A percentile compares a stretch with the other conserved stretches of the same genome.
Evolutionary conservation across 179 eudicot genomes (phyloP).

Genomic region (Patellifolia procumbens): DNA sequence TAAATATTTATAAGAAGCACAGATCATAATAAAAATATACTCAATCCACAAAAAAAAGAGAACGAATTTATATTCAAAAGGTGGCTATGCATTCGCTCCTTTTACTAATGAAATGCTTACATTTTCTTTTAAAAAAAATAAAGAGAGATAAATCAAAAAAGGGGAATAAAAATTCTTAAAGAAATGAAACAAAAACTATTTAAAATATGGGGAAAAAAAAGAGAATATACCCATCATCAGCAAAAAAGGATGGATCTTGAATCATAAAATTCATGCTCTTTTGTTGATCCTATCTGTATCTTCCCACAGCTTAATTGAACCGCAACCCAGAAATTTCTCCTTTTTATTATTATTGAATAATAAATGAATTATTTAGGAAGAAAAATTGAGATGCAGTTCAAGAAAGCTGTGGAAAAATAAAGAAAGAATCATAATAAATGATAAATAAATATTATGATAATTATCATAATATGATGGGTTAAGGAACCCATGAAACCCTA

Average conservation of each 20-base stretch:
- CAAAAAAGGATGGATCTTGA: slow-evolving; percentile 25
- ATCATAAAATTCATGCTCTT: neutral
- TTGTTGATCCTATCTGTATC: slow-evolving; percentile 52
- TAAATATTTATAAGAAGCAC: neutral
- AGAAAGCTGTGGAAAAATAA: slow-evolving; percentile 97
- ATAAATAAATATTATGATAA: neutral
- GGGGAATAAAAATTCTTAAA: neutral
- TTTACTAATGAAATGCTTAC: too few relatives aligned
- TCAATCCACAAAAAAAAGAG: neutral
- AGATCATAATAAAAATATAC: too few relatives aligned
- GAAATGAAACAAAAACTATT: neutral
- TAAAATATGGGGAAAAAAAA: neutral
- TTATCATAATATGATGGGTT: neutral
- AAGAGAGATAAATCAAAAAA: neutral
- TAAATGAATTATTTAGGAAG: neutral
- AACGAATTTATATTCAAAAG: neutral
- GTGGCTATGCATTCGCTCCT: too few relatives aligned
- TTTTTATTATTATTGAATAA: neutral
- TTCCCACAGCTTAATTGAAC: slow-evolving; percentile 99
- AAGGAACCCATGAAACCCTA: slow-evolving; percentile 28
- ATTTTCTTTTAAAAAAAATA: neutral
- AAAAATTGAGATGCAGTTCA: slow-evolving; percentile 65
- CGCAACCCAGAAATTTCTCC: slow-evolving; percentile 32
- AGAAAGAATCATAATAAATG: slow-evolving; percentile 57
- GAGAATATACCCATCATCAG: slow-evolving; percentile 9